Conservation (phyloP, 2,329 filamentous ascomycete species). For the Claviceps pusilla region DNA sequence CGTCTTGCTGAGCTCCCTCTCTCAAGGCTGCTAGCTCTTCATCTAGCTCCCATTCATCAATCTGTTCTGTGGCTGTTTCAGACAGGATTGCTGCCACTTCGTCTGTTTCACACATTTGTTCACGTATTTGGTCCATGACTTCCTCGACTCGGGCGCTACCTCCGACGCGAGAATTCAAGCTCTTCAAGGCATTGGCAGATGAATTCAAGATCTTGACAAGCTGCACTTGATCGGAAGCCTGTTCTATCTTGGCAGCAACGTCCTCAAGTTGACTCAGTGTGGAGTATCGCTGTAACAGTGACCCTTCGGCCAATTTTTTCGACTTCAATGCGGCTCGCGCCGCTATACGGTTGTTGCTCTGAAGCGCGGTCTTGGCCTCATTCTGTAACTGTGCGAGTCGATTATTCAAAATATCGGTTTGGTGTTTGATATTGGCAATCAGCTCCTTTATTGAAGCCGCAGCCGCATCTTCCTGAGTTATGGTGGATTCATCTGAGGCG, state of each 20-base stretch:
- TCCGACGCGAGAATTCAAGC: slow-evolving; percentile 63
- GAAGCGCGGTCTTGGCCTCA: slow-evolving; percentile 55
- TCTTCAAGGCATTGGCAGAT: slow-evolving; percentile 55
- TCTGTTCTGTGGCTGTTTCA: slow-evolving; percentile 35
- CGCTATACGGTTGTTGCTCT: slow-evolving; percentile 54
- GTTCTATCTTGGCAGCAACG: slow-evolving; percentile 67
- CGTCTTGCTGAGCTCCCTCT: slow-evolving; percentile 38
- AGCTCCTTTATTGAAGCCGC: slow-evolving; percentile 75
- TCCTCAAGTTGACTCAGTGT: slow-evolving; percentile 71
- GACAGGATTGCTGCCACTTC: slow-evolving; percentile 67
- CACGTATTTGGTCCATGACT: slow-evolving; percentile 58
- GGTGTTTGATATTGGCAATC: slow-evolving; percentile 56
- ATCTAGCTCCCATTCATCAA: slow-evolving; percentile 76
- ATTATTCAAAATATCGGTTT: slow-evolving; percentile 50
- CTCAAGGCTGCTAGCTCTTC: slow-evolving; percentile 73
- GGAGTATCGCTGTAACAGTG: slow-evolving; percentile 54
- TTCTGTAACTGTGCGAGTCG: slow-evolving; percentile 51
- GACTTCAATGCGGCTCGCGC: slow-evolving; percentile 67
- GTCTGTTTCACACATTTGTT: slow-evolving; percentile 69
- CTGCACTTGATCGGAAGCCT: slow-evolving; percentile 71
- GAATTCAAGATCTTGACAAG: slow-evolving; percentile 71
- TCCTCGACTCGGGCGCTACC: slow-evolving; percentile 61
- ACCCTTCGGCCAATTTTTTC: slow-evolving; percentile 67
- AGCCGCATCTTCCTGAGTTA: slow-evolving; percentile 65
- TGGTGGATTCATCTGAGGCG: slow-evolving; percentile 30